Evolutionary conservation across 495 filamentous ascomycete species (phyloP).

Genomic region (Barbatosphaeria neglecta): DNA sequence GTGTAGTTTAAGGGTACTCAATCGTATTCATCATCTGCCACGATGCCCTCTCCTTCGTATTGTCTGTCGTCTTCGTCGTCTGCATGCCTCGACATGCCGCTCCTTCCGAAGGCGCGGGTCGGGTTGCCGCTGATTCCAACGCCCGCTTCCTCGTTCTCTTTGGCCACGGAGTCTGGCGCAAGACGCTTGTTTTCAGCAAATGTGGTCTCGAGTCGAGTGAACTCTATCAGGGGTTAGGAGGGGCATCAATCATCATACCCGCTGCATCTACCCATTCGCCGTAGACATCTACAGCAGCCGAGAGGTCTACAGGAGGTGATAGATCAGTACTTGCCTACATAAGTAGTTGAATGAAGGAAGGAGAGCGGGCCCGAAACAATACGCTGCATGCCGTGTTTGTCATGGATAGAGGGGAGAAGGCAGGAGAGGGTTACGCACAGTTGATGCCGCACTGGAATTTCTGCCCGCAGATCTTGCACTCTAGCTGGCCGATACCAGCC

Average conservation of each 20-base stretch:
- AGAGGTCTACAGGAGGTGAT: conserved; percentile 50
- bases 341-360: not conserved
- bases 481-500: conserved; percentile 64
- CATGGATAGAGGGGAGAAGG: too few species aligned
- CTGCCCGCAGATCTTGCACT: conserved; percentile 89
- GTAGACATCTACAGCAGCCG: conserved; percentile 86
- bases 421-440: conserved; percentile 44
- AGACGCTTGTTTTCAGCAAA: too few species aligned
- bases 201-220: too few species aligned
- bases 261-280: conserved; percentile 98
- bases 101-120: not conserved
- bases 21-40: conserved; percentile 32
- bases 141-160: conserved; percentile 16
- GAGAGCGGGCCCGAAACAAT: too few species aligned
- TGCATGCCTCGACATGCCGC: conserved; percentile 1
- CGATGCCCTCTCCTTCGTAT: conserved; percentile 32
- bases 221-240: conserved; percentile 16
- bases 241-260: conserved; percentile 45
- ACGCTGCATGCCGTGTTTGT: too few species aligned
- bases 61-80: conserved; percentile 40
- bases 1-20: conserved; percentile 24
- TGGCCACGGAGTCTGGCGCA: conserved; percentile 28
- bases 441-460: conserved; percentile 86
- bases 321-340: not conserved
- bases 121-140: not conserved